Percentiles rank a stretch among this genome's conserved stretches.
Evolutionary conservation across 768 basidiomycete genomes (phyloP).

Genomic region (Gyrodon lividus): DNA sequence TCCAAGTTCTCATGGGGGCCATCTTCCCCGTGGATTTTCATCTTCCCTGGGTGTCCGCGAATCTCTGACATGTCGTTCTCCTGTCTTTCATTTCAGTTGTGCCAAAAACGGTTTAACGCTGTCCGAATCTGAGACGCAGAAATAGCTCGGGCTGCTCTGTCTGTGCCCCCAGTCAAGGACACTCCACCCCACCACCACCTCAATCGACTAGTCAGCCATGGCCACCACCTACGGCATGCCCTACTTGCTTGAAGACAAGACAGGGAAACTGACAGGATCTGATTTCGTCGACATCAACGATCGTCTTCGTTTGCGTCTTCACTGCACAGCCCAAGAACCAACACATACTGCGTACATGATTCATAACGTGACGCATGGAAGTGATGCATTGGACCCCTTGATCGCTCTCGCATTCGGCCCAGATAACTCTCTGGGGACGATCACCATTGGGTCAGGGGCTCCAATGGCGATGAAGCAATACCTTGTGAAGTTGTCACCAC

Average conservation of each 20-base stretch:
- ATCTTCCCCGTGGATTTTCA: constrained; percentile 6
- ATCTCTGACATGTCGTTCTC: constrained; percentile 16
- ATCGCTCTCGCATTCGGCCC: constrained; percentile 52
- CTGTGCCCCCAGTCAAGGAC: neutral
- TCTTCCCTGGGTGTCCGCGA: constrained; percentile 22
- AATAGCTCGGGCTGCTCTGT: constrained; percentile 17
- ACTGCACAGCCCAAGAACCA: constrained; percentile 44
- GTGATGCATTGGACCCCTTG: constrained; percentile 37
- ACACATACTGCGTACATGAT: constrained; percentile 52
- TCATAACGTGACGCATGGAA: constrained; percentile 38
- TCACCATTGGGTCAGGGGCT: constrained; percentile 41
- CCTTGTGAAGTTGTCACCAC: constrained; percentile 39
- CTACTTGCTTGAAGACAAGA: constrained; percentile 63
- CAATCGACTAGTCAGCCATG: constrained; percentile 15
- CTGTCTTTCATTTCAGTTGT: constrained; percentile 14
- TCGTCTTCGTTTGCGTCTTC: constrained; percentile 50
- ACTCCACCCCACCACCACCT: neutral
- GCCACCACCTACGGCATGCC: constrained; percentile 52
- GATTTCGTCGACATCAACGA: constrained; percentile 65
- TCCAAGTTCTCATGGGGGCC: constrained; percentile 5
- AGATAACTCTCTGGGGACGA: constrained; percentile 49
- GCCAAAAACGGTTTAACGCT: constrained; percentile 24
- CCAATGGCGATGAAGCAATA: constrained; percentile 52
- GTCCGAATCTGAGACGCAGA: constrained; percentile 14
- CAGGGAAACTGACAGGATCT: constrained; percentile 50